Evolutionary conservation across 495 filamentous ascomycete genomes (phyloP).

Genomic region (Margaritispora aquatica): DNA sequence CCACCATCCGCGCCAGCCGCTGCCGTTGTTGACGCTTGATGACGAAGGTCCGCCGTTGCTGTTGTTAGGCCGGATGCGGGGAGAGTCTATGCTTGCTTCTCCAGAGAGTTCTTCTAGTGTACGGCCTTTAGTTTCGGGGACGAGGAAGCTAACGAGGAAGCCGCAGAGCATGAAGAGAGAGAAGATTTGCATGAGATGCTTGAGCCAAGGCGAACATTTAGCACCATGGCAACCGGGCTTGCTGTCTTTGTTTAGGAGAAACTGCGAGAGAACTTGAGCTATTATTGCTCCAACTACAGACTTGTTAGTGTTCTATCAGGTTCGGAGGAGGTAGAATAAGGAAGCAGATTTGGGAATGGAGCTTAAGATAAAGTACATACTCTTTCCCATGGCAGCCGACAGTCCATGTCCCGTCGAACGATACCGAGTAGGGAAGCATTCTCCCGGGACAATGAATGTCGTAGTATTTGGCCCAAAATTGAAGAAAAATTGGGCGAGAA

Average conservation of each 20-base stretch:
- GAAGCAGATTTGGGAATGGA: too few relatives aligned
- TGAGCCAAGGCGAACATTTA: conserved; percentile 21
- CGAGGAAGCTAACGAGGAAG: conserved; percentile 39
- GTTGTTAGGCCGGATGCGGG: background rate
- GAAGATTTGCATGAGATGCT: conserved; percentile 24
- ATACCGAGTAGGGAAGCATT: conserved; percentile 86
- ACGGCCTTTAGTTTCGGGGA: conserved; percentile 55
- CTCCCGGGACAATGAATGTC: conserved; percentile 86
- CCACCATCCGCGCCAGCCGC: conserved; percentile 5
- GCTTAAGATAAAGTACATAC: background rate
- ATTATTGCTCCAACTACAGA: conserved; percentile 61
- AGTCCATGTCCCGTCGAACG: conserved; percentile 80
- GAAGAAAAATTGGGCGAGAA: conserved; percentile 54
- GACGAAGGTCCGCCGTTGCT: background rate
- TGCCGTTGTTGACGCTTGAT: background rate
- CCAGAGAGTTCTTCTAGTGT: conserved; percentile 55
- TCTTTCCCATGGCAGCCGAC: conserved; percentile 51
- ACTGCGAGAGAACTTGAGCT: conserved; percentile 46
- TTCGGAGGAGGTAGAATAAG: too few relatives aligned
- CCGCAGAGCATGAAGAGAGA: conserved; percentile 23
- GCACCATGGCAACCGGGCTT: conserved; percentile 8
- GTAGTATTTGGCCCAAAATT: conserved; percentile 69
- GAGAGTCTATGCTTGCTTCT: conserved; percentile 26
- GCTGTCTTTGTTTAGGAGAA: conserved; percentile 37
- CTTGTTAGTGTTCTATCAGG: background rate